Evolutionary conservation across 2,329 filamentous ascomycete genomes (phyloP).

Genomic region (Fusarium sp.): DNA sequence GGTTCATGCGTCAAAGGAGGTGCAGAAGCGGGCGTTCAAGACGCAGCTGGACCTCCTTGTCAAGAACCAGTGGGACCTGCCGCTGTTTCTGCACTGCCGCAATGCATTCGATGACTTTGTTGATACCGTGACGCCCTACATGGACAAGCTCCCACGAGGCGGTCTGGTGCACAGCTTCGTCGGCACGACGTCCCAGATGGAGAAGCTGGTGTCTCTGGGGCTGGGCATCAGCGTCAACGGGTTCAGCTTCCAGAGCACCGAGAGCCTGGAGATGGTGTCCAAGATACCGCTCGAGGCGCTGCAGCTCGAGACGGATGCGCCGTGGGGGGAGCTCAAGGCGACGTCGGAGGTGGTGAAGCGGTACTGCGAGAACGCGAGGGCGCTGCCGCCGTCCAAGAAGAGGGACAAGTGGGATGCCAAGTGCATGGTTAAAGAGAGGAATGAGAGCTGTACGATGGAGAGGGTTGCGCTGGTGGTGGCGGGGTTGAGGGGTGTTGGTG

Average conservation of each 20-base stretch:
- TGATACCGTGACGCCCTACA: conserved; percentile 54
- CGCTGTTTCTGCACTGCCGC: conserved; percentile 45
- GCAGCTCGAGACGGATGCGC: conserved; percentile 46
- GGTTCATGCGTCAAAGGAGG: conserved; percentile 53
- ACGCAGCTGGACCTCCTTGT: conserved; percentile 44
- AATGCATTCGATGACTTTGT: conserved; percentile 45
- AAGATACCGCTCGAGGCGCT: conserved; percentile 39
- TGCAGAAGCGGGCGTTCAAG: conserved; percentile 41
- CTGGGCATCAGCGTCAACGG: conserved; percentile 57
- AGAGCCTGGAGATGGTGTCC: conserved; percentile 43
- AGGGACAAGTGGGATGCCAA: conserved; percentile 59
- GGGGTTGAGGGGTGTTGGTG: conserved; percentile 56
- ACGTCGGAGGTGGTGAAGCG: conserved; percentile 49
- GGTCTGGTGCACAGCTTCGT: conserved; percentile 46
- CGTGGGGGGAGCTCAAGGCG: conserved; percentile 45
- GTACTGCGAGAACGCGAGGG: conserved; percentile 54
- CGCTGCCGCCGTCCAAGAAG: conserved; percentile 58
- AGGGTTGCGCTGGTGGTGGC: conserved; percentile 60
- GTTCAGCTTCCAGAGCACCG: conserved; percentile 52
- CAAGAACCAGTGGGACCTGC: conserved; percentile 40
- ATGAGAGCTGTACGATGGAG: conserved; percentile 62
- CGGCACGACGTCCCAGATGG: conserved; percentile 40
- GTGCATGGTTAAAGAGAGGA: conserved; percentile 62
- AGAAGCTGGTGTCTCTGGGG: conserved; percentile 39
- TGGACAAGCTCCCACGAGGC: conserved; percentile 39